Conservation (phyloP, 306 rosid species). For the Lablab purpureus region DNA sequence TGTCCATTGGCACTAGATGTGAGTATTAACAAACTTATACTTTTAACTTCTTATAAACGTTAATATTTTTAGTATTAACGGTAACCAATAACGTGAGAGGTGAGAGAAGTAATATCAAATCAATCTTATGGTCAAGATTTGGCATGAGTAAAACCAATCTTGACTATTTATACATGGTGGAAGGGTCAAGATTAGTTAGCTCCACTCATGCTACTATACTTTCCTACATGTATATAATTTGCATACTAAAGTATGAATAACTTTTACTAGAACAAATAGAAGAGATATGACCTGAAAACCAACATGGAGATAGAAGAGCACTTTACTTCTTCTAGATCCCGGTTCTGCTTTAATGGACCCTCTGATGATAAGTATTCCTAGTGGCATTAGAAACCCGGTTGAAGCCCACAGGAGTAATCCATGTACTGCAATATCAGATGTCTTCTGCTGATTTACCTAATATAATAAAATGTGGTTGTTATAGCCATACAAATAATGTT, state of each 20-base stretch:
- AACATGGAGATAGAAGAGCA: constrained; percentile 84
- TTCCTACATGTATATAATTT: not conserved
- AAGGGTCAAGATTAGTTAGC: constrained; percentile 1
- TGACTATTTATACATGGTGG: not conserved
- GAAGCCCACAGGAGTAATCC: constrained; percentile 92
- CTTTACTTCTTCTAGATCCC: constrained; percentile 58
- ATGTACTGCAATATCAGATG: constrained; percentile 72
- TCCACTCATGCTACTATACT: not conserved
- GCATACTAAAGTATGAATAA: constrained; percentile 7
- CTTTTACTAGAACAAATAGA: constrained; percentile 15
- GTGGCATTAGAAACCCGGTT: constrained; percentile 82
- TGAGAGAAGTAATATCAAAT: constrained; percentile 2
- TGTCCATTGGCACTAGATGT: not conserved
- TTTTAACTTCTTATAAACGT: not conserved
- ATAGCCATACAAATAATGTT: not conserved
- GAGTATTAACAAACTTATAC: constrained; percentile 2
- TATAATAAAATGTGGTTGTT: not conserved
- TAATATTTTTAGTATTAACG: not conserved
- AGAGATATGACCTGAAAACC: constrained; percentile 72
- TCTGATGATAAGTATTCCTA: constrained; percentile 80
- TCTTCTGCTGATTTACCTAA: constrained; percentile 70
- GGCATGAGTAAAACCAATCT: not conserved
- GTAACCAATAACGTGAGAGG: not conserved
- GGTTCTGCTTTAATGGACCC: constrained; percentile 59
- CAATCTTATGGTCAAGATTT: constrained; percentile 11